These are phyloP conservation scores for Gracilariopsis chorda DNA, from an alignment of 23 red algal genomes.

Conservation along the genomic window DNA sequence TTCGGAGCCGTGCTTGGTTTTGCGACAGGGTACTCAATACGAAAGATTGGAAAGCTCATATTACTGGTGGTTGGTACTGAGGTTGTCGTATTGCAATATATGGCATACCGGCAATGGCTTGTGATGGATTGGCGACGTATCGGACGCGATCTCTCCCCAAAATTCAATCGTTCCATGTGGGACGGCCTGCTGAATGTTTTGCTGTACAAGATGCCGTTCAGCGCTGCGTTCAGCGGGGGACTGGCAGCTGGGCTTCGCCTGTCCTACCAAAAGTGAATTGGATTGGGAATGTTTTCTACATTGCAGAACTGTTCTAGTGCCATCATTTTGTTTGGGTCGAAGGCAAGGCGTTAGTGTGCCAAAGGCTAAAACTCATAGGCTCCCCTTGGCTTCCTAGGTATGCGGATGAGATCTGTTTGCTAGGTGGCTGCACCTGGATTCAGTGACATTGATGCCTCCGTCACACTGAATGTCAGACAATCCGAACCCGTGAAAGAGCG, in stretches of 20 bases:
- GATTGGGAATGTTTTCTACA: too few relatives aligned
- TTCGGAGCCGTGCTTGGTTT: conserved; percentile 74
- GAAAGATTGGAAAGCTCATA: conserved; percentile 57
- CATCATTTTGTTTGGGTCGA: too few relatives aligned
- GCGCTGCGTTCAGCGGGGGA: conserved; percentile 68
- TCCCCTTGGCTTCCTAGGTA: too few relatives aligned
- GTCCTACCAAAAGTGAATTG: conserved; percentile 5
- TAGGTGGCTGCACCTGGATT: too few relatives aligned
- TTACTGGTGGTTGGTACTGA: conserved; percentile 72
- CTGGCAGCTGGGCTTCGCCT: conserved; percentile 39
- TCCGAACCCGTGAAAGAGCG: too few relatives aligned
- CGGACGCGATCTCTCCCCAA: conserved; percentile 44
- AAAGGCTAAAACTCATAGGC: too few relatives aligned
- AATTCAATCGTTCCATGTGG: conserved; percentile 10
- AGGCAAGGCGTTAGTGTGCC: too few relatives aligned
- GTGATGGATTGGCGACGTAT: conserved; percentile 64
- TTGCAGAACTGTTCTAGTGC: too few relatives aligned
- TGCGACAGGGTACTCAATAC: conserved; percentile 70
- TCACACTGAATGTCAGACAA: too few relatives aligned
- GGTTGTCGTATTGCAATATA: conserved; percentile 80
- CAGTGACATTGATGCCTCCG: too few relatives aligned
- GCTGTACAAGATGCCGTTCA: conserved; percentile 79
- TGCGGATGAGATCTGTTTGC: too few relatives aligned
- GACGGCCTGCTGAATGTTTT: conserved; percentile 37
- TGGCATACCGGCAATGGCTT: conserved; percentile 76